A percentile compares a stretch with the other conserved stretches of the same genome.
phyloP scores from a whole-genome alignment of 2,329 filamentous ascomycete species.

The Penicillium sclerotigenum region DNA sequence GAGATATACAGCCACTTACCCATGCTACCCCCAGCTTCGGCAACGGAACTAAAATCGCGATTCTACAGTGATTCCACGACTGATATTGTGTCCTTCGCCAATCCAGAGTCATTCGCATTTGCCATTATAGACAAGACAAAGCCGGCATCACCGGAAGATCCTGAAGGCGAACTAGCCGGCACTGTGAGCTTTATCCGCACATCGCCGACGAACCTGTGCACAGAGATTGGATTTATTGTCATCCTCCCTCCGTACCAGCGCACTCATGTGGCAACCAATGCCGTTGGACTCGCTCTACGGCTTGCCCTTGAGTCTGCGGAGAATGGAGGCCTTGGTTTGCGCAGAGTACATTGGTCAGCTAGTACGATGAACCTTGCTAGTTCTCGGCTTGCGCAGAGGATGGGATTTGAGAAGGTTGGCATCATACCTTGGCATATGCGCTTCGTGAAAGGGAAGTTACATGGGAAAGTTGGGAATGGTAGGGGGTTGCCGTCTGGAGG shows the following conservation, averaged over 20 bases:
- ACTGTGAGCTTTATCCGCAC: constrained; percentile 17
- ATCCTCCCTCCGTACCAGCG: constrained; percentile 20
- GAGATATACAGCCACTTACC: constrained; percentile 18
- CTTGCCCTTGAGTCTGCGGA: constrained; percentile 6
- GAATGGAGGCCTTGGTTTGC: constrained; percentile 12
- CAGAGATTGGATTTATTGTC: constrained; percentile 20
- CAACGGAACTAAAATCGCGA: constrained; percentile 5
- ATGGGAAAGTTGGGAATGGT: constrained; percentile 18
- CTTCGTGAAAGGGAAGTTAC: constrained; percentile 11
- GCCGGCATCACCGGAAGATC: constrained; percentile 13
- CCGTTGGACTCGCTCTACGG: constrained; percentile 14
- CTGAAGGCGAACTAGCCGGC: constrained; percentile 18
- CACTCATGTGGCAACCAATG: constrained; percentile 16
- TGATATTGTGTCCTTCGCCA: constrained; percentile 16
- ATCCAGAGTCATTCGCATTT: constrained; percentile 17
- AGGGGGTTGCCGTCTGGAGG: constrained; percentile 9
- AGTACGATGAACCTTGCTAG: constrained; percentile 18
- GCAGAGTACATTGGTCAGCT: constrained; percentile 15
- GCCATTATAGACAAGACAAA: constrained; percentile 20
- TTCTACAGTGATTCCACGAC: constrained; percentile 7
- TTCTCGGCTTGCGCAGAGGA: constrained; percentile 14
- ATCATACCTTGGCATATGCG: constrained; percentile 18
- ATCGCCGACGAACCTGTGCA: constrained; percentile 7
- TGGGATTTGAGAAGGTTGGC: constrained; percentile 18
- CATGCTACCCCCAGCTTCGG: constrained; percentile 3